phyloP scores from a whole-genome alignment of 768 basidiomycete species.

The Boletus reticulatus region DNA sequence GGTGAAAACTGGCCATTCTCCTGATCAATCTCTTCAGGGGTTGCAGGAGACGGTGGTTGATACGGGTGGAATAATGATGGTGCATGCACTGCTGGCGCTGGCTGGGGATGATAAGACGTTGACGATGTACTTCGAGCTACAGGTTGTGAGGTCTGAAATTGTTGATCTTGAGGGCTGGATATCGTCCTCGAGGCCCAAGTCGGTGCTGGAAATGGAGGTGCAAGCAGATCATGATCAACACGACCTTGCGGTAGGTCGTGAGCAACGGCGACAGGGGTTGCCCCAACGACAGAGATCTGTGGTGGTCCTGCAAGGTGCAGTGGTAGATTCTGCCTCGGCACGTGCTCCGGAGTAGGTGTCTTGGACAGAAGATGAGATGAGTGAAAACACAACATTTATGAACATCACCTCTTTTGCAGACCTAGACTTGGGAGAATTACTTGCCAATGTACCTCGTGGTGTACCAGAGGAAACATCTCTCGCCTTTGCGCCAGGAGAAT shows the following conservation, averaged over 20 bases:
- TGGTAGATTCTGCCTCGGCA: constrained; percentile 7
- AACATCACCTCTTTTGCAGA: constrained; percentile 27
- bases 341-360: constrained; percentile 23
- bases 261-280: constrained; percentile 22
- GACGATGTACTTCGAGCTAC: constrained; percentile 6
- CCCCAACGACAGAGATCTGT: constrained; percentile 31
- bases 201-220: constrained; percentile 28
- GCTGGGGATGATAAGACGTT: constrained; percentile 16
- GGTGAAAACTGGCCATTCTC: constrained; percentile 25
- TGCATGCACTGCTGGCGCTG: constrained; percentile 5
- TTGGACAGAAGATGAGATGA: constrained; percentile 11
- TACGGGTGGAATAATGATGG: constrained; percentile 26
- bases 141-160: constrained; percentile 11
- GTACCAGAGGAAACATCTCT: constrained; percentile 19
- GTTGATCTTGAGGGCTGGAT: constrained; percentile 24
- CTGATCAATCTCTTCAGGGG: constrained; percentile 14
- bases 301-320: constrained; percentile 18
- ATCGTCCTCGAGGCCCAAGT: constrained; percentile 21
- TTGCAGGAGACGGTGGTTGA: constrained; percentile 19
- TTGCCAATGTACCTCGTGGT: constrained; percentile 20
- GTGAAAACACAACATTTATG: background rate
- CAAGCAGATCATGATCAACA: constrained; percentile 25
- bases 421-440: constrained; percentile 22
- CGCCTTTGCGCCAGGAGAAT: constrained; percentile 14
- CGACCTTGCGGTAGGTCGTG: constrained; percentile 24